A percentile compares a stretch with the other conserved stretches of the same genome.
Evolutionary conservation across 257 asterid species (phyloP).

Genomic region (Solanum rostratum): DNA sequence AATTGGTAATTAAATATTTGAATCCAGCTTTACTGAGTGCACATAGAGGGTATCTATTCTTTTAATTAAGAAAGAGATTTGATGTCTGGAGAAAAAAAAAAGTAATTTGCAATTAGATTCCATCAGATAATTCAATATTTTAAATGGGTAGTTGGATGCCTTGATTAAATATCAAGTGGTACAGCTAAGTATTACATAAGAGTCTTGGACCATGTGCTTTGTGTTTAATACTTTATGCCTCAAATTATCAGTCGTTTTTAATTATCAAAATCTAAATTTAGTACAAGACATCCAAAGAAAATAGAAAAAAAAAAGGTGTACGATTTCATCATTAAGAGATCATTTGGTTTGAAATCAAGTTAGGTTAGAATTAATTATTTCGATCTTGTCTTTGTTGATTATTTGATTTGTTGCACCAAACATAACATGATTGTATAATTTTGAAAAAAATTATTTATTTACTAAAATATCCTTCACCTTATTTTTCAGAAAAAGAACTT

Average conservation of each 20-base stretch:
- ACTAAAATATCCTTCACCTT: not conserved
- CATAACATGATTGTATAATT: too few species aligned
- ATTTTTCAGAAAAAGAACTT: too few species aligned
- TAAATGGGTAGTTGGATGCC: not conserved
- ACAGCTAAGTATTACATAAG: not conserved
- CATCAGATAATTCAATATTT: not conserved
- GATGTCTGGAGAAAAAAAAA: not conserved
- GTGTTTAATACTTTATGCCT: not conserved
- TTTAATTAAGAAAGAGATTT: not conserved
- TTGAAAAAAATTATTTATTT: too few species aligned
- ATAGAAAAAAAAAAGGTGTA: too few species aligned
- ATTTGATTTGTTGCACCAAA: too few species aligned
- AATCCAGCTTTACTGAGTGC: not conserved
- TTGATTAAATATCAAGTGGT: not conserved
- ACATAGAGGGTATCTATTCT: not conserved
- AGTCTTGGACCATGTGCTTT: not conserved
- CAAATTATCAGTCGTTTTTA: too few species aligned
- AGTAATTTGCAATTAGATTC: not conserved
- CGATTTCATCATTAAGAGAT: not conserved
- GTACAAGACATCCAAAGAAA: too few species aligned
- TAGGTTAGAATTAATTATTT: too few species aligned
- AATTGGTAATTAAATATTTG: not conserved
- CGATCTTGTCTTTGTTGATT: too few species aligned
- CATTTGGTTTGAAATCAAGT: too few species aligned
- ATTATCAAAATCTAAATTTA: too few species aligned